Evolutionary conservation across 2,329 filamentous ascomycete species (phyloP).

Genomic region (Stylonectria norvegica): DNA sequence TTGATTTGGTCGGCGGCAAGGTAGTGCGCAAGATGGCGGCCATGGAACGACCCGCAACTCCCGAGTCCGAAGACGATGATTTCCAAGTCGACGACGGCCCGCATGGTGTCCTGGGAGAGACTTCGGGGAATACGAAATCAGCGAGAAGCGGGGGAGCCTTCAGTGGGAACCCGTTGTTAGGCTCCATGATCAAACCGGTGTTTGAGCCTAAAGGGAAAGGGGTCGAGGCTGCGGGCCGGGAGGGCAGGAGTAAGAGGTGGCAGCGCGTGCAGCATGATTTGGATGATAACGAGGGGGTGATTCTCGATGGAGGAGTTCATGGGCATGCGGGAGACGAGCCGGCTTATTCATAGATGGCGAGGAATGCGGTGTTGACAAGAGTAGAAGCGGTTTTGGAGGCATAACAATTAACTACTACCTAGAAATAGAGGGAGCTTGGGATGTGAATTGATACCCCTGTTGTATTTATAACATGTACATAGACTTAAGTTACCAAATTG

Average conservation of each 20-base stretch:
- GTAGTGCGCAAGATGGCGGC: slow-evolving; percentile 70
- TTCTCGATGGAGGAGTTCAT: slow-evolving; percentile 54
- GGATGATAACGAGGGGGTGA: slow-evolving; percentile 56
- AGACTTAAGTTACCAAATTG: too few species aligned
- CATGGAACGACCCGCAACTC: slow-evolving; percentile 55
- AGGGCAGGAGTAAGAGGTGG: slow-evolving; percentile 49
- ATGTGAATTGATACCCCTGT: too few species aligned
- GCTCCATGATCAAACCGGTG: slow-evolving; percentile 62
- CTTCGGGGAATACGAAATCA: slow-evolving; percentile 31
- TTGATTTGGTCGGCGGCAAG: slow-evolving; percentile 75
- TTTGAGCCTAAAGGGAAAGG: slow-evolving; percentile 54
- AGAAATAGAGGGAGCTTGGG: too few species aligned
- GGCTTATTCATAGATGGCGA: slow-evolving; percentile 30
- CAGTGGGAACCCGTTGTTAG: slow-evolving; percentile 65
- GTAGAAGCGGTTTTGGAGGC: slow-evolving; percentile 6
- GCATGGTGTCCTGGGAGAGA: slow-evolving; percentile 32
- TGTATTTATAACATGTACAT: too few species aligned
- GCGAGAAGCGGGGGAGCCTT: slow-evolving; percentile 54
- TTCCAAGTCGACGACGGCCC: slow-evolving; percentile 32
- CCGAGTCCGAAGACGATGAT: slow-evolving; percentile 49
- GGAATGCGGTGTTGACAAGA: background rate
- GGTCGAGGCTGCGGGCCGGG: slow-evolving; percentile 34
- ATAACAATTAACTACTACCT: slow-evolving; percentile 2
- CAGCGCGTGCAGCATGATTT: slow-evolving; percentile 59
- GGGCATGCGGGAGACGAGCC: slow-evolving; percentile 42